Percentiles rank a stretch among this genome's conserved stretches.
phyloP scores from a whole-genome alignment of 2,329 filamentous ascomycete species.

The Claviceps sorghi region DNA sequence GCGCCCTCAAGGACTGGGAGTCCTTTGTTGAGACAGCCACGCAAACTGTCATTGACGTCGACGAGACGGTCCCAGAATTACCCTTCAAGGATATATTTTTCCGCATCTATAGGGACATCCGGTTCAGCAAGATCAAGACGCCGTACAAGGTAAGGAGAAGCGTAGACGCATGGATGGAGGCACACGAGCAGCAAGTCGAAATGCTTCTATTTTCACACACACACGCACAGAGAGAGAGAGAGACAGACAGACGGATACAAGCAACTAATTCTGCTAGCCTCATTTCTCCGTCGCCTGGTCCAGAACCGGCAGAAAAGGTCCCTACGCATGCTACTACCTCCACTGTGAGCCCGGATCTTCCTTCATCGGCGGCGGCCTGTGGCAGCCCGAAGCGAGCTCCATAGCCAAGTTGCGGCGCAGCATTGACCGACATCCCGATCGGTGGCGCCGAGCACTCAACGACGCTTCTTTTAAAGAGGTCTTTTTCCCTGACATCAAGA shows the following conservation, averaged over 20 bases:
- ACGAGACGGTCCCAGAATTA: slow-evolving; percentile 74
- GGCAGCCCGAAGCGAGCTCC: slow-evolving; percentile 57
- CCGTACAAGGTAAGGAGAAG: slow-evolving; percentile 60
- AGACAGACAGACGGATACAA: neutral
- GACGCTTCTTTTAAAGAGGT: slow-evolving; percentile 44
- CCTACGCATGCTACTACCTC: slow-evolving; percentile 79
- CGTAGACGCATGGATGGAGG: neutral
- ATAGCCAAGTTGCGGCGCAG: slow-evolving; percentile 54
- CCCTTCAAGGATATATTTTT: slow-evolving; percentile 77
- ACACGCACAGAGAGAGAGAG: neutral
- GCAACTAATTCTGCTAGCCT: slow-evolving; percentile 31
- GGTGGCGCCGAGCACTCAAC: slow-evolving; percentile 53
- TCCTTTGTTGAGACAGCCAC: slow-evolving; percentile 62
- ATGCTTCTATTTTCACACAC: neutral
- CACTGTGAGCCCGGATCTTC: slow-evolving; percentile 60
- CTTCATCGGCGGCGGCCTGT: slow-evolving; percentile 70
- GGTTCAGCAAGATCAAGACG: slow-evolving; percentile 71
- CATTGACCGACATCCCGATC: slow-evolving; percentile 58
- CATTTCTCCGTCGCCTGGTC: slow-evolving; percentile 80
- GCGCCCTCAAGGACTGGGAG: slow-evolving; percentile 67
- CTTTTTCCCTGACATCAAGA: slow-evolving; percentile 40
- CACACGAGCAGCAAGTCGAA: neutral
- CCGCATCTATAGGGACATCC: slow-evolving; percentile 73
- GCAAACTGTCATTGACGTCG: slow-evolving; percentile 52
- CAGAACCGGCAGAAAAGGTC: slow-evolving; percentile 72